Evolutionary conservation across 2,329 filamentous ascomycete species (phyloP).

Genomic region (Apiospora rasikravindrae): DNA sequence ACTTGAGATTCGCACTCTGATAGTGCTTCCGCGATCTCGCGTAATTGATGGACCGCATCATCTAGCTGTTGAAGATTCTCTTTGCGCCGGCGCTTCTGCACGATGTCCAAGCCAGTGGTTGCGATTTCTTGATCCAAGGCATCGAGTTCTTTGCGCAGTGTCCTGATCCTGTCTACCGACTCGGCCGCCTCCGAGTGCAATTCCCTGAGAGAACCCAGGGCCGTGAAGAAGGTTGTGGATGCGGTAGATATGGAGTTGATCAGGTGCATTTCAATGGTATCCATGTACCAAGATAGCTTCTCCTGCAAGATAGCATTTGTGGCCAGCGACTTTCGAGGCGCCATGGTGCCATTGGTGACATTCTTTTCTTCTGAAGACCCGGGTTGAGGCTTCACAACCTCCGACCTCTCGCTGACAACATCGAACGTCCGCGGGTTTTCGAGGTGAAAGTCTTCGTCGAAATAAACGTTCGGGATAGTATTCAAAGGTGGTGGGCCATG

Average conservation of each 20-base stretch:
- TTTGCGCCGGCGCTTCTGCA: constrained; percentile 79
- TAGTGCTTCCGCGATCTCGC: constrained; percentile 76
- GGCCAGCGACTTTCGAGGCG: constrained; percentile 83
- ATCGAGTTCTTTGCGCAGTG: constrained; percentile 77
- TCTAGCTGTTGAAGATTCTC: constrained; percentile 86
- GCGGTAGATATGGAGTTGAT: constrained; percentile 96
- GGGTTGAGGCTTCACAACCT: constrained; percentile 79
- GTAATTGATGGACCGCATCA: constrained; percentile 82
- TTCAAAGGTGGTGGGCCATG: constrained; percentile 85
- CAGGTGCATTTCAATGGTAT: constrained; percentile 95
- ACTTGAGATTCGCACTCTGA: constrained; percentile 80
- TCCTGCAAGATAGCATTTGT: constrained; percentile 98
- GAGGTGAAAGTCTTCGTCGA: constrained; percentile 91
- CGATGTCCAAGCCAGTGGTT: constrained; percentile 80
- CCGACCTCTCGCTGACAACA: constrained; percentile 92
- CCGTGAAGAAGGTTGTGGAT: constrained; percentile 95
- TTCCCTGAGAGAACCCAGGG: constrained; percentile 86
- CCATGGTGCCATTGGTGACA: constrained; percentile 60
- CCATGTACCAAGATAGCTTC: constrained; percentile 99
- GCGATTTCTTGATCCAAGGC: constrained; percentile 88
- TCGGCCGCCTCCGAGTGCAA: constrained; percentile 91
- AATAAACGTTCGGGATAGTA: constrained; percentile 92
- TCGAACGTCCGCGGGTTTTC: constrained; percentile 97
- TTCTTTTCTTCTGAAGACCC: constrained; percentile 59
- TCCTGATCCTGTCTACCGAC: constrained; percentile 86